Evolutionary conservation across 2,329 filamentous ascomycete genomes (phyloP), one percentile per base, ranked within the genome.

Genomic region (Zymoseptoria crescenta): DNA sequence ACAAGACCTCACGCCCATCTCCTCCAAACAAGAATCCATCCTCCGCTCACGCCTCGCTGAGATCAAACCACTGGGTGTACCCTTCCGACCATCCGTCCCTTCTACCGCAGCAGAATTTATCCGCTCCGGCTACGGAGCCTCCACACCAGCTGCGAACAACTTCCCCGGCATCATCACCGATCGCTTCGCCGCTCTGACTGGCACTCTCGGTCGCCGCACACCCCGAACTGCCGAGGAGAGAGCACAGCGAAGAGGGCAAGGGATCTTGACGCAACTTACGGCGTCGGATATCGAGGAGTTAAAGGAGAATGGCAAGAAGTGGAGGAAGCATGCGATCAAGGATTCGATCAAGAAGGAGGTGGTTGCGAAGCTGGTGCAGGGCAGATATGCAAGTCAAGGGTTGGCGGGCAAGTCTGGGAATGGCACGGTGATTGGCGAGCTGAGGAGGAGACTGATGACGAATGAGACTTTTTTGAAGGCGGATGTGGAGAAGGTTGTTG

Each of bases 381-480:
- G 51, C 24, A 29, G 16, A 8, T 52, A 28, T 29, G 24, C n/a
- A 7, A 27, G 24, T 6, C 24, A 30, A 29, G 51, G 20, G 13
- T 29, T 52, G 51, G 8, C 24, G 51, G 8, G 20, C 29, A 29
- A 29, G 24, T 19, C 20, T 6, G 51, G 24, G 20, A 29, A 52
- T 24, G 49, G 20, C 13, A 51, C 20, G 49, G 49, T 29, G 20
- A n/a, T 52, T 3, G 51, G 8, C 5, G 59, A 66, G 20, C 57
- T 69, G 13, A 61, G 58, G 29, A 63, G 52, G 57, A 62, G 58
- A 48, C 60, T 64, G 51, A 56, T 64, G 57, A 53, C 64, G 62
- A 70, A 70, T 56, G 56, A 56, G 4, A 68, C 66, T 7, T 70
- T 68, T 52, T 50, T 68, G 24, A 35, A 48, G 27, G 58, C 57